These are phyloP conservation scores for Ustilago tritici DNA, from an alignment of 1,284 basidiomycete genomes.

Conservation along the genomic window DNA sequence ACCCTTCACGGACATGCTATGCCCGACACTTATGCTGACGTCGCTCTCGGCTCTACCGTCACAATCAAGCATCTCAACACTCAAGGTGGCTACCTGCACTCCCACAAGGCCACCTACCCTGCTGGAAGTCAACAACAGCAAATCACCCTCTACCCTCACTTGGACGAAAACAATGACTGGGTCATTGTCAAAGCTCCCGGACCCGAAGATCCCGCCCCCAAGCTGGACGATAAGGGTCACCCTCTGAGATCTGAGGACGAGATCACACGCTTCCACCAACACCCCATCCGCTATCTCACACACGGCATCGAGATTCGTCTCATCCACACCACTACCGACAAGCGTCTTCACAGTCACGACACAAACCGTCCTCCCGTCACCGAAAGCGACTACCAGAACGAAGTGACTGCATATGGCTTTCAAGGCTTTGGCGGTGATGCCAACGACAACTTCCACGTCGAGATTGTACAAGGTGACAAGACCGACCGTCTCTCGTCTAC, in stretches of 20 bases:
- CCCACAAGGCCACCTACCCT: conserved; percentile 89
- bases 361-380: conserved; percentile 88
- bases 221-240: conserved; percentile 61
- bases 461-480: conserved; percentile 80
- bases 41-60: conserved; percentile 85
- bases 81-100: conserved; percentile 97
- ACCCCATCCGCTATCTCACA: conserved; percentile 77
- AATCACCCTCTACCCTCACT: conserved; percentile 95
- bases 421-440: conserved; percentile 84
- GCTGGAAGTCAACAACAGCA: conserved; percentile 84
- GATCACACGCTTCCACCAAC: conserved; percentile 51
- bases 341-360: conserved; percentile 93
- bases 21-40: conserved; percentile 88
- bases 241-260: conserved; percentile 55
- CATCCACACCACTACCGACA: conserved; percentile 83
- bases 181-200: conserved; percentile 75
- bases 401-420: conserved; percentile 94
- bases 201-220: conserved; percentile 73
- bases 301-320: conserved; percentile 83
- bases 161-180: conserved; percentile 93
- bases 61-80: conserved; percentile 92
- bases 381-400: conserved; percentile 98
- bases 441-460: conserved; percentile 95
- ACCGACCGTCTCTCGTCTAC: conserved; percentile 70
- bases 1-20: conserved; percentile 90